These are phyloP conservation scores for Carex parvula DNA, from an alignment of 176 grass and related monocot species.

Conservation along the genomic window DNA sequence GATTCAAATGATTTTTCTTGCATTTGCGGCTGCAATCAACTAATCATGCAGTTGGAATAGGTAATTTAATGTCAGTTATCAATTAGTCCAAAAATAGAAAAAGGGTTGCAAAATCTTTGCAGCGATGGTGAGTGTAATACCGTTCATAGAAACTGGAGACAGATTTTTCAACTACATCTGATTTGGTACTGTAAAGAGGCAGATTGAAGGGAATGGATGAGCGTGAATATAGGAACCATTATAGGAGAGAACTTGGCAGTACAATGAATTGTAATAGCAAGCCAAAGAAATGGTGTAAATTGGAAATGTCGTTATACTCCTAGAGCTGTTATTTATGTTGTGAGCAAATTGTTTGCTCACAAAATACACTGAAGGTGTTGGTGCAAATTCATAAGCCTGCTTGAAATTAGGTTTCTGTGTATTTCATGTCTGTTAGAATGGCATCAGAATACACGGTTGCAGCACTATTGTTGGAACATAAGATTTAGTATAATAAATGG, in stretches of 20 bases:
- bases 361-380: not conserved
- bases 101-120: slow-evolving; percentile 2
- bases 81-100: not conserved
- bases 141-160: slow-evolving; percentile 5
- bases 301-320: not conserved
- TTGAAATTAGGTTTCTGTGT: not conserved
- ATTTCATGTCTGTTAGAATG: not conserved
- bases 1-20: not conserved
- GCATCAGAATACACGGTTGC: not conserved
- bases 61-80: not conserved
- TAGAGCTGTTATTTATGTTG: not conserved
- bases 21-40: not conserved
- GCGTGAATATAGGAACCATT: not conserved
- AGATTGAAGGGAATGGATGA: slow-evolving; percentile 11
- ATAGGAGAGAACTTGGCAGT: not conserved
- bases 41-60: not conserved
- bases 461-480: not conserved
- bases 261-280: not conserved
- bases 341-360: slow-evolving; percentile 3
- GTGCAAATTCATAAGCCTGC: not conserved
- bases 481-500: not conserved
- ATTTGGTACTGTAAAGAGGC: not conserved
- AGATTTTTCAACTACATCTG: not conserved
- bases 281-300: not conserved
- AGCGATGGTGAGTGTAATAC: not conserved